Evolutionary conservation across 805 yeast species (phyloP).

Genomic region (Cyberlindnera suaveolens): DNA sequence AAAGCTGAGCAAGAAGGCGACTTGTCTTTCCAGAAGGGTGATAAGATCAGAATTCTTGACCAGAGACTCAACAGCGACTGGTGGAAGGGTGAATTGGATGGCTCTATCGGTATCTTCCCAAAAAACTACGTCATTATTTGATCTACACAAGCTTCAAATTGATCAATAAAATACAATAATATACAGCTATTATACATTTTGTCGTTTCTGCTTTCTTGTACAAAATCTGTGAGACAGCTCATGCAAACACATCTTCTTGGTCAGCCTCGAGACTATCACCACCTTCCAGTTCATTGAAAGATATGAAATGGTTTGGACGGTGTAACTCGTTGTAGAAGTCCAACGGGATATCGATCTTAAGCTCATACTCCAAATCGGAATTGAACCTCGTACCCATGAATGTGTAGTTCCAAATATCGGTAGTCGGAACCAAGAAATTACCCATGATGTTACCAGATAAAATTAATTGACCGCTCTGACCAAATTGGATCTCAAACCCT

Average conservation of each 20-base stretch:
- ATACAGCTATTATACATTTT: neutral
- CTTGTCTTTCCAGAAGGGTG: constrained; percentile 37
- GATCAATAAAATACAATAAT: neutral
- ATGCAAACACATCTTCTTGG: constrained; percentile 56
- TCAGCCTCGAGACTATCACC: constrained; percentile 49
- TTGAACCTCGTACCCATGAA: constrained; percentile 85
- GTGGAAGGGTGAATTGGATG: constrained; percentile 22
- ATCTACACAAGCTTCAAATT: too few relatives aligned
- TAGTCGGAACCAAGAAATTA: constrained; percentile 78
- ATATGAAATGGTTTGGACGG: constrained; percentile 80
- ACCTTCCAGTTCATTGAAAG: constrained; percentile 62
- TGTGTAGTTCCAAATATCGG: constrained; percentile 84
- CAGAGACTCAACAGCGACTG: constrained; percentile 13
- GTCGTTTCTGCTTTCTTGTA: too few relatives aligned
- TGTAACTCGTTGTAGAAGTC: constrained; percentile 82
- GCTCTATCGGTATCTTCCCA: constrained; percentile 18
- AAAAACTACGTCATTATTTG: constrained; percentile 13
- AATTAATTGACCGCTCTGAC: constrained; percentile 58
- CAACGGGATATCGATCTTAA: constrained; percentile 74
- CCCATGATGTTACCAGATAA: constrained; percentile 75
- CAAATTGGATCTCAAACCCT: constrained; percentile 60
- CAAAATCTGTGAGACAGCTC: too few relatives aligned
- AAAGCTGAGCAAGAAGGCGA: constrained; percentile 34
- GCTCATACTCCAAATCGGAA: constrained; percentile 46
- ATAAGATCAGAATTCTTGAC: constrained; percentile 33